Conservation (phyloP, 495 filamentous ascomycete species). For the Aspergillus mulundensis region DNA sequence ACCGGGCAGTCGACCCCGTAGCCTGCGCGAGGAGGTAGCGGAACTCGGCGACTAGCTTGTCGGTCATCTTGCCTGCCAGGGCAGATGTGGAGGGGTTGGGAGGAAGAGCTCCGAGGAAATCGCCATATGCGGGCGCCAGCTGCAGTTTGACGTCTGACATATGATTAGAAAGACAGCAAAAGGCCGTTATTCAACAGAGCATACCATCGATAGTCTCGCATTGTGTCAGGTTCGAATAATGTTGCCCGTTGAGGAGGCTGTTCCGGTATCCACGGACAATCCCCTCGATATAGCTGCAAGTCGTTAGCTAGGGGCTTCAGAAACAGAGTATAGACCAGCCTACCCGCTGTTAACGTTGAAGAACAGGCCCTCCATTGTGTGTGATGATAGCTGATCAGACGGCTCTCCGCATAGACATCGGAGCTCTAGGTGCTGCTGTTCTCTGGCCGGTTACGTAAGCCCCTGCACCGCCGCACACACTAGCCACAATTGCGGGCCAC, state of each 20-base stretch:
- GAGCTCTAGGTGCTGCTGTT: conserved; percentile 8
- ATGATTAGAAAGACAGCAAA: neutral
- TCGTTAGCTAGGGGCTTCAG: neutral
- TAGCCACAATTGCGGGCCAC: conserved; percentile 10
- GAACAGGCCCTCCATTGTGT: conserved; percentile 86
- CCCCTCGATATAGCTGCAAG: conserved; percentile 82
- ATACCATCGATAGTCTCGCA: conserved; percentile 97
- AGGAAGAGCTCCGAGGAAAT: conserved; percentile 90
- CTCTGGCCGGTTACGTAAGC: conserved; percentile 21
- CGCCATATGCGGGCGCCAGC: conserved; percentile 92
- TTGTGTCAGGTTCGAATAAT: conserved; percentile 95
- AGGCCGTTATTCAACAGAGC: conserved; percentile 15
- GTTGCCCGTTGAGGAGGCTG: conserved; percentile 79
- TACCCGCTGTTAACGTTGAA: conserved; percentile 96
- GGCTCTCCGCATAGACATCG: conserved; percentile 15
- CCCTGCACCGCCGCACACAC: conserved; percentile 17
- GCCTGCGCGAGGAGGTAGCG: conserved; percentile 91
- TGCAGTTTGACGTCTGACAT: conserved; percentile 89
- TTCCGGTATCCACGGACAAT: conserved; percentile 97
- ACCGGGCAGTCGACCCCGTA: conserved; percentile 82
- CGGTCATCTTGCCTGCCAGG: conserved; percentile 90
- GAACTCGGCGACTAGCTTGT: conserved; percentile 97
- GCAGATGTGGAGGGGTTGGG: conserved; percentile 95
- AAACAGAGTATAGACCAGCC: conserved; percentile 13
- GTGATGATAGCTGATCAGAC: conserved; percentile 17